phyloP scores from a whole-genome alignment of 148 eudicot species.

The Nepenthes mirabilis region DNA sequence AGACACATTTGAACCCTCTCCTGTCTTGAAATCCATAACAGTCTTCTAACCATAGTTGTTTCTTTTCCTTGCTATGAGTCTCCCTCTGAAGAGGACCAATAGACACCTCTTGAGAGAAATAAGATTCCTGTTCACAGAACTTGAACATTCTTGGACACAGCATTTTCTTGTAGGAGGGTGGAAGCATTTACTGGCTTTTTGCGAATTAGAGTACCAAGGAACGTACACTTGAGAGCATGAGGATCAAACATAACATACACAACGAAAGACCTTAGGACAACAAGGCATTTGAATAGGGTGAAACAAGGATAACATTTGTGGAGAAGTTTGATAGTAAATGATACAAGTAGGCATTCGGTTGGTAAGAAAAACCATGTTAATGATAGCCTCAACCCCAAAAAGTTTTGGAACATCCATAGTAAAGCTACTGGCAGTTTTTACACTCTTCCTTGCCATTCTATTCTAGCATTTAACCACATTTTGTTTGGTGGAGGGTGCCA shows the following conservation, averaged over 20 bases:
- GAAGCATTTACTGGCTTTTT: not conserved
- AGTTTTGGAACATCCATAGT: not conserved
- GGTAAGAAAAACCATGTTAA: no score
- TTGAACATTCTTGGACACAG: not conserved
- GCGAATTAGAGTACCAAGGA: conserved; percentile 2
- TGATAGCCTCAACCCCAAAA: not conserved
- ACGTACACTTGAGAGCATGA: not conserved
- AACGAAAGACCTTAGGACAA: not conserved
- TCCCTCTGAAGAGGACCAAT: no score
- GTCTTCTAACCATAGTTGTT: no score
- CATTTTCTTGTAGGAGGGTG: not conserved
- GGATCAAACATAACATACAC: not conserved
- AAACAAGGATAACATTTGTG: no score
- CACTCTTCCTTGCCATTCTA: not conserved
- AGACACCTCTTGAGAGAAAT: not conserved
- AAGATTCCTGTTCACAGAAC: not conserved
- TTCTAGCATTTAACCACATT: not conserved
- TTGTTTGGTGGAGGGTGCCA: not conserved
- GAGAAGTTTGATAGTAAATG: no score
- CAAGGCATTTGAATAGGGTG: no score
- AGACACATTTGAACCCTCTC: no score
- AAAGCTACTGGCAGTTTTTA: not conserved
- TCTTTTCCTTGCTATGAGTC: no score
- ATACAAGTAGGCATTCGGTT: no score
- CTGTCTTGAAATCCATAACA: no score